Base-by-base conservation (phyloP, 2,329 filamentous ascomycete genomes). In the Mycosphaerelloides madeirae region DNA sequence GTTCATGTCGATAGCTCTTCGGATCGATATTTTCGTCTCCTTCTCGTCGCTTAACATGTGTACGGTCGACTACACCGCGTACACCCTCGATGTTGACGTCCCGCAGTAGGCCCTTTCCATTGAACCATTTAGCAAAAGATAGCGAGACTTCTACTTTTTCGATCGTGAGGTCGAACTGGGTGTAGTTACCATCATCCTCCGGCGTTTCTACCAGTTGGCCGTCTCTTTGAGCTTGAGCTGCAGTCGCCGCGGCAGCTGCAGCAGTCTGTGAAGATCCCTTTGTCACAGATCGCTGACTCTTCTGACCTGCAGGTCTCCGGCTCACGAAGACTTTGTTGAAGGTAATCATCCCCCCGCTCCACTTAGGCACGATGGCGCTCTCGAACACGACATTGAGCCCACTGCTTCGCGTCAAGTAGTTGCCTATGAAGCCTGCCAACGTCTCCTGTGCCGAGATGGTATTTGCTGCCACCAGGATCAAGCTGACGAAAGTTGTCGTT, bases 41-140 rank as follows among this genome's bases (percentile, higher is more conserved):
- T 78, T 87, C 43, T 38, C 49, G 46, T 22, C 58, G 93, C 44
- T 75, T 71, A 2, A 98, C 85, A 36, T 82, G 85, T 1, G 89
- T 95, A 47, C 93, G 80, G 66, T 98, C 93, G 34, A 98, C 77
- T 4, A 97, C 87, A 16, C 93, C 93, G 48, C 93, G 80, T 22
- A 98, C 86, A 3, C 93, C 93, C 61, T 89, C 93, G 41, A 98
- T 84, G 62, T 96, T 89, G 32, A 98, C 93, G 62, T 97, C 87
- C 57, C 87, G 84, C 7, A 98, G 72, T 5, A 94, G 76, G 0
- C 93, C 93, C 65, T 91, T 96, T 16, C 93, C 91, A 57, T 95
- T 97, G 80, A 95, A 94, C 93, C 93, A 98, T 64, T 96, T 97
- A n/a, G 89, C 77, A 57, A 98, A 97, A 0, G 93, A 98, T 19